Conservation (phyloP, 176 grass and related monocot genomes). For the Puya raimondii region DNA sequence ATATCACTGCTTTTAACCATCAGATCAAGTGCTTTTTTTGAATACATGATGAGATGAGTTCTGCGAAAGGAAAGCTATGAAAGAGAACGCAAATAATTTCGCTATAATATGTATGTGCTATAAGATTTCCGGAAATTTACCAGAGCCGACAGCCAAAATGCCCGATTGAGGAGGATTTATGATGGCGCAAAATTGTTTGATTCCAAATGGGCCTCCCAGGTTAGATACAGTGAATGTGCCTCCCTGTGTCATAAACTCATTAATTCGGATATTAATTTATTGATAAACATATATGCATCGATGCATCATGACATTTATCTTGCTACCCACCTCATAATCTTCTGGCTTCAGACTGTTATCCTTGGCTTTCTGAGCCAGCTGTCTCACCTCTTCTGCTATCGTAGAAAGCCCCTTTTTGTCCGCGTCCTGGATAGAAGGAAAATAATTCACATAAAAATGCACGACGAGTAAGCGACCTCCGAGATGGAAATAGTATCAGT, state of each 20-base stretch:
- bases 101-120: background rate
- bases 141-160: conserved; percentile 92
- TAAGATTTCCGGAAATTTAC: conserved; percentile 22
- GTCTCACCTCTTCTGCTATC: conserved; percentile 87
- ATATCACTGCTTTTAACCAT: too few relatives aligned
- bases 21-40: too few relatives aligned
- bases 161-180: conserved; percentile 92
- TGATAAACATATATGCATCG: background rate
- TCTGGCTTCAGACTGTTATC: conserved; percentile 84
- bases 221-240: conserved; percentile 92
- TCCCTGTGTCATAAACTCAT: conserved; percentile 42
- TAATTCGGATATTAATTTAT: background rate
- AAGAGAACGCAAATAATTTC: too few relatives aligned
- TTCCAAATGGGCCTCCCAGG: conserved; percentile 87
- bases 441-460: background rate
- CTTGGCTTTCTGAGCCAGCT: conserved; percentile 73
- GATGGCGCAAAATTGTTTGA: conserved; percentile 95
- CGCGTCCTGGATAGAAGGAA: conserved; percentile 48
- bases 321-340: conserved; percentile 65
- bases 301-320: background rate
- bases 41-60: too few relatives aligned
- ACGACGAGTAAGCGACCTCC: background rate
- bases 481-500: conserved; percentile 4
- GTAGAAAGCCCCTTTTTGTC: conserved; percentile 89
- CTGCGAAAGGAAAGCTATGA: too few relatives aligned